phyloP scores from a whole-genome alignment of 2,329 filamentous ascomycete species.

The Penicillium polonicum region DNA sequence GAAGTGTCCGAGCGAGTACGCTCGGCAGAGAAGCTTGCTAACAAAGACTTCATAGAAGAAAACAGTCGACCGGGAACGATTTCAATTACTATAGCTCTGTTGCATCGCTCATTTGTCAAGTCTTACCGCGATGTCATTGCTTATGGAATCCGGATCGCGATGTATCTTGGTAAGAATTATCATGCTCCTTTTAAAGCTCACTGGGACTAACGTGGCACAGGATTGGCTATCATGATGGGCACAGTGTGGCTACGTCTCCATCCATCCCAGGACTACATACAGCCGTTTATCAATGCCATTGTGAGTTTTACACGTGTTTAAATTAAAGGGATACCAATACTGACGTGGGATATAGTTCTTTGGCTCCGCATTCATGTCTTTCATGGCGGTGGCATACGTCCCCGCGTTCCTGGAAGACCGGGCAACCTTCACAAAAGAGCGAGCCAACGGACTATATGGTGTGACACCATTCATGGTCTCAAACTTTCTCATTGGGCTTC shows the following conservation, averaged over 20 bases:
- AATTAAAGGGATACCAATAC: neutral
- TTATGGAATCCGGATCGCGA: conserved; percentile 77
- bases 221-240: conserved; percentile 80
- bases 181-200: conserved; percentile 13
- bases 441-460: conserved; percentile 77
- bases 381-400: conserved; percentile 82
- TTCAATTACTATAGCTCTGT: conserved; percentile 60
- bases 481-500: conserved; percentile 79
- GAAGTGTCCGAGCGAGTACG: conserved; percentile 26
- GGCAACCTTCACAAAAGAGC: conserved; percentile 70
- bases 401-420: conserved; percentile 80
- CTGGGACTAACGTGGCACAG: conserved; percentile 28
- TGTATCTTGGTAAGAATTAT: conserved; percentile 65
- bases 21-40: conserved; percentile 28
- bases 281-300: conserved; percentile 79
- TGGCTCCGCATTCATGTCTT: conserved; percentile 72
- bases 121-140: conserved; percentile 79
- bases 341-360: conserved; percentile 53
- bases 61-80: conserved; percentile 45
- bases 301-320: conserved; percentile 34
- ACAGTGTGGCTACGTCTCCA: conserved; percentile 78
- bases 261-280: conserved; percentile 69
- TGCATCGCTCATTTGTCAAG: conserved; percentile 80
- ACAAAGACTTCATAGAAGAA: conserved; percentile 18
- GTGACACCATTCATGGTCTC: conserved; percentile 69